Percentiles rank a stretch among this genome's conserved stretches.
phyloP scores from a whole-genome alignment of 2,329 filamentous ascomycete species.

The Calonectria henricotiae region DNA sequence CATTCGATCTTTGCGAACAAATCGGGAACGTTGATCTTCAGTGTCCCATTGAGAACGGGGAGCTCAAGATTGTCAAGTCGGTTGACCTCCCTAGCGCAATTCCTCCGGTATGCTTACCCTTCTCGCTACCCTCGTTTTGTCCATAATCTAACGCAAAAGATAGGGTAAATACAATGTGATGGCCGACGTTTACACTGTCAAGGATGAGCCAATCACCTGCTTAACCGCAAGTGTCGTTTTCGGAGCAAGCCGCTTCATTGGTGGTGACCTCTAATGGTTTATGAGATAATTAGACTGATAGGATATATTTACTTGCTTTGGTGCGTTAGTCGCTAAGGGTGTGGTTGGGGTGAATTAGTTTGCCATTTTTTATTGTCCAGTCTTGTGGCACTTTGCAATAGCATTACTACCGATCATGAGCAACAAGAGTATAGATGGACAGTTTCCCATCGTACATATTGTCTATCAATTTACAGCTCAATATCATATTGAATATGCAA shows the following conservation, averaged over 20 bases:
- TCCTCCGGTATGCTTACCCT: constrained; percentile 80
- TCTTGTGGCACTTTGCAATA: constrained; percentile 44
- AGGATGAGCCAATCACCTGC: constrained; percentile 87
- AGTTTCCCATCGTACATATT: constrained; percentile 27
- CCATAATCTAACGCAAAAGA: constrained; percentile 43
- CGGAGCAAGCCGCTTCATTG: constrained; percentile 58
- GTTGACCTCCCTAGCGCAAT: constrained; percentile 91
- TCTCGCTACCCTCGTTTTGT: not conserved
- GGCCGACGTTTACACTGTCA: constrained; percentile 85
- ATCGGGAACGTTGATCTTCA: constrained; percentile 89
- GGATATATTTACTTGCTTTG: constrained; percentile 35
- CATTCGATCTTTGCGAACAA: constrained; percentile 89
- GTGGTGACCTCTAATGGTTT: constrained; percentile 60
- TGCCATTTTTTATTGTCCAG: constrained; percentile 45
- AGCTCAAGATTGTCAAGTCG: constrained; percentile 81
- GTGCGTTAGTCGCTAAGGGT: constrained; percentile 43
- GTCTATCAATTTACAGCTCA: constrained; percentile 32
- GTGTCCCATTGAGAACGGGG: constrained; percentile 89
- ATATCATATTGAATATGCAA: constrained; percentile 32
- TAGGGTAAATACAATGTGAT: constrained; percentile 92
- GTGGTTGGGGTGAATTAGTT: constrained; percentile 39
- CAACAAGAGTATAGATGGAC: constrained; percentile 39
- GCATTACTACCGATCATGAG: constrained; percentile 48
- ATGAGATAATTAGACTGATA: constrained; percentile 27
- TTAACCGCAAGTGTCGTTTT: constrained; percentile 83